Evolutionary conservation across 2,329 filamentous ascomycete genomes (phyloP).

Genomic region (Ascocoryne sarcoides): DNA sequence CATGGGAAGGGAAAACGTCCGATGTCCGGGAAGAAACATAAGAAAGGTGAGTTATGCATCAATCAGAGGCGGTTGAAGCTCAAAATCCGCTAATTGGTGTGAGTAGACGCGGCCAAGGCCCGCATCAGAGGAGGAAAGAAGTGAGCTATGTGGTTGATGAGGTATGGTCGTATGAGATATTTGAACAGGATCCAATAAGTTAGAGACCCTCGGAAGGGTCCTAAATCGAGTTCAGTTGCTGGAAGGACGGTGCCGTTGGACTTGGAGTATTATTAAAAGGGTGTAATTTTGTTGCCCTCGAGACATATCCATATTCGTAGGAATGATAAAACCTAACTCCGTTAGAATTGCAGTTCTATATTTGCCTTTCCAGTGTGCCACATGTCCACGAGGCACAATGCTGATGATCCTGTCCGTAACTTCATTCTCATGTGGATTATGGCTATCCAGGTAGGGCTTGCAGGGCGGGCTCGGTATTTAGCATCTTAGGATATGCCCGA

Average conservation of each 20-base stretch:
- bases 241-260: not conserved
- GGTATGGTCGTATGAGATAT: not conserved
- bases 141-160: not conserved
- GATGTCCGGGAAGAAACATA: slow-evolving; percentile 6
- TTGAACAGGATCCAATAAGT: not conserved
- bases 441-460: not conserved
- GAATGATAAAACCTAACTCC: not conserved
- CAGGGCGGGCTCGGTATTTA: not conserved
- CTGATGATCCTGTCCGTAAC: not conserved
- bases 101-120: slow-evolving; percentile 16
- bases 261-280: not conserved
- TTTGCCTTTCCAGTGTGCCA: not conserved
- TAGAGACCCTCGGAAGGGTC: too few relatives aligned
- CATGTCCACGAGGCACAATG: not conserved
- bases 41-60: not conserved
- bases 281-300: not conserved
- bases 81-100: not conserved
- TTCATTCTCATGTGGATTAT: not conserved
- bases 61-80: too few relatives aligned
- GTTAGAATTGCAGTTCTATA: not conserved
- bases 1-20: slow-evolving; percentile 8
- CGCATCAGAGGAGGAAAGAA: slow-evolving; percentile 9
- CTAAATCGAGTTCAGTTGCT: not conserved
- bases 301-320: not conserved
- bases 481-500: not conserved